These are phyloP conservation scores for Pythium pectinolyticum DNA, from an alignment of 352 stramenopile genomes.

Conservation along the genomic window DNA sequence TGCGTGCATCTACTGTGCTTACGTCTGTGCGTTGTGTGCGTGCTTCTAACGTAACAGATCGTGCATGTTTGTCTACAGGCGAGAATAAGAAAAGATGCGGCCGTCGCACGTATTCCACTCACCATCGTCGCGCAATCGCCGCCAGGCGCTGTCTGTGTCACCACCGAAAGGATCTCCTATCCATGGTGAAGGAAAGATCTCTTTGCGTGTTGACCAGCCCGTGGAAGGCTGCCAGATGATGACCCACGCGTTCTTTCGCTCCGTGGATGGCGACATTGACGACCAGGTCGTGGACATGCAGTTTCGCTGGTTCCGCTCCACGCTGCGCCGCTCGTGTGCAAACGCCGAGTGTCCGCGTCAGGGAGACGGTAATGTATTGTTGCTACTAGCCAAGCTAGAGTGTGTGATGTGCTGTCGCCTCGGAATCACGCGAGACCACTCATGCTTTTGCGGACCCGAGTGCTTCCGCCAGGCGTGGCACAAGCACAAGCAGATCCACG, in stretches of 20 bases:
- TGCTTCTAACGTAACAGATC: neutral
- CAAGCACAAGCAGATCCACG: conserved; percentile 46
- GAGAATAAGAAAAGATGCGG: too few relatives aligned
- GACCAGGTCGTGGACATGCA: conserved; percentile 43
- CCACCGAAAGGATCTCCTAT: conserved; percentile 39
- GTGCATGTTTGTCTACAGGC: too few relatives aligned
- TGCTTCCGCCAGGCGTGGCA: conserved; percentile 48
- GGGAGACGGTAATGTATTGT: conserved; percentile 43
- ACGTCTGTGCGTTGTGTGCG: too few relatives aligned
- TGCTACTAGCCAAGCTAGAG: conserved; percentile 45
- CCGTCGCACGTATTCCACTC: conserved; percentile 18
- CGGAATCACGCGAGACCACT: conserved; percentile 38
- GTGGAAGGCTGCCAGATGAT: conserved; percentile 43
- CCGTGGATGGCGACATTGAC: conserved; percentile 37
- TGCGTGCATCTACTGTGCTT: too few relatives aligned
- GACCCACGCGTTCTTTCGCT: conserved; percentile 49
- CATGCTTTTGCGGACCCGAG: conserved; percentile 42
- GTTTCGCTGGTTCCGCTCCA: conserved; percentile 45
- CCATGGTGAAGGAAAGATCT: conserved; percentile 43
- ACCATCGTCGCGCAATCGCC: conserved; percentile 23
- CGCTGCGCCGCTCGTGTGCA: conserved; percentile 34
- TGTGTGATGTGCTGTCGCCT: conserved; percentile 43
- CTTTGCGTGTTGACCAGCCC: conserved; percentile 49
- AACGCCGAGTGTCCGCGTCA: conserved; percentile 42
- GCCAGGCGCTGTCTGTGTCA: conserved; percentile 29